Conservation (phyloP, 75 land plant species). For the Pinus albicaulis region DNA sequence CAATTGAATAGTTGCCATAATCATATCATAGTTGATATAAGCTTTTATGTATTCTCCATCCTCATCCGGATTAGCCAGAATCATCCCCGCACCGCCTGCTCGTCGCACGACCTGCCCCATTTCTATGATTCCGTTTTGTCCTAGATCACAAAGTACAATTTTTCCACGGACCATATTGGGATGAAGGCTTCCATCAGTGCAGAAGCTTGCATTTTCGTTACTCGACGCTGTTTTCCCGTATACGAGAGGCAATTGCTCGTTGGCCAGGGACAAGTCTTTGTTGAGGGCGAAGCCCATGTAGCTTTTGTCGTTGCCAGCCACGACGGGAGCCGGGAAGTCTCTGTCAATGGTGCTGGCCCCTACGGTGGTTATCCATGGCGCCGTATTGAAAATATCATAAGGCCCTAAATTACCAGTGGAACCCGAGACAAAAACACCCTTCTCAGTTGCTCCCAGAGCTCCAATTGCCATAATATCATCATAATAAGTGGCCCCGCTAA, state of each 20-base stretch:
- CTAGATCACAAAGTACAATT: constrained; percentile 27
- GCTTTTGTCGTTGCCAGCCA: constrained; percentile 12
- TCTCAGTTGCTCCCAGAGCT: constrained; percentile 24
- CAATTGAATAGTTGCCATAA: neutral
- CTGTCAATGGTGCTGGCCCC: constrained; percentile 29
- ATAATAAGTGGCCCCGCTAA: neutral
- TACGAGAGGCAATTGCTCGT: neutral
- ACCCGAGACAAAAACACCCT: constrained; percentile 36
- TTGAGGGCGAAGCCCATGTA: neutral
- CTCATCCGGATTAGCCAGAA: neutral
- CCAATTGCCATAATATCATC: constrained; percentile 21
- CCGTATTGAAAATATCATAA: constrained; percentile 13
- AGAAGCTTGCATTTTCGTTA: neutral
- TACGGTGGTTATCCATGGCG: constrained; percentile 36
- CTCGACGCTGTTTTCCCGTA: too few species aligned
- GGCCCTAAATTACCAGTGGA: constrained; percentile 52
- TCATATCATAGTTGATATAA: constrained; percentile 23
- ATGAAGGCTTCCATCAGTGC: constrained; percentile 12
- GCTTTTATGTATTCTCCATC: constrained; percentile 11
- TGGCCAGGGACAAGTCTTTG: neutral
- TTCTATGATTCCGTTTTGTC: neutral
- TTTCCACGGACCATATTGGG: constrained; percentile 26
- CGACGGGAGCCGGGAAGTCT: constrained; percentile 9
- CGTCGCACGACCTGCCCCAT: constrained; percentile 14
- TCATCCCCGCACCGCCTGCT: constrained; percentile 36